A percentile compares a stretch with the other conserved stretches of the same genome.
phyloP scores from a whole-genome alignment of 2,329 filamentous ascomycete species.

The Xylariales sp. region DNA sequence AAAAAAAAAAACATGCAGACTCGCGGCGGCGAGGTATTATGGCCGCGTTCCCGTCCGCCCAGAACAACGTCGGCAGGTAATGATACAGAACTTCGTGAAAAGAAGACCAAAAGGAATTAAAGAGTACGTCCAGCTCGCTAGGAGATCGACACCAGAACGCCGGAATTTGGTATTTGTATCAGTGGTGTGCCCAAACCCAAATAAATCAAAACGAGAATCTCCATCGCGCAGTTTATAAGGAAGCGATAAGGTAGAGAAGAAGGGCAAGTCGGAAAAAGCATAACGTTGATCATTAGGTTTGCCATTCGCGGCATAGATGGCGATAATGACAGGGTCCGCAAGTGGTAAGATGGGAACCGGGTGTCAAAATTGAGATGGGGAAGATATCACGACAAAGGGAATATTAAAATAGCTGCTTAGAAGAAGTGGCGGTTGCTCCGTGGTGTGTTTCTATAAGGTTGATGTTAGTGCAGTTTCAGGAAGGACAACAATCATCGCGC shows the following conservation, averaged over 20 bases:
- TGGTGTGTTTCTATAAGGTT: slow-evolving; percentile 54
- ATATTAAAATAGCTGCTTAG: slow-evolving; percentile 31
- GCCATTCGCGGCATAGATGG: slow-evolving; percentile 1
- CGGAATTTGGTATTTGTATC: slow-evolving; percentile 45
- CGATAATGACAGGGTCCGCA: slow-evolving; percentile 29
- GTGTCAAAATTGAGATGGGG: slow-evolving; percentile 15
- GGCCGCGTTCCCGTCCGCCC: neutral
- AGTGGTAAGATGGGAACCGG: slow-evolving; percentile 29
- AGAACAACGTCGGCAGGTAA: neutral
- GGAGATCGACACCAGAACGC: slow-evolving; percentile 40
- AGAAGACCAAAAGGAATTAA: neutral
- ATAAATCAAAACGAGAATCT: slow-evolving; percentile 31
- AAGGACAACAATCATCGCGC: neutral
- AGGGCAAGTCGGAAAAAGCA: slow-evolving; percentile 17
- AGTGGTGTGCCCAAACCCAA: slow-evolving; percentile 33
- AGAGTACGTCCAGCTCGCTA: slow-evolving; percentile 1
- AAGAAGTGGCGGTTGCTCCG: slow-evolving; percentile 59
- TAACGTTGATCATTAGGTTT: slow-evolving; percentile 47
- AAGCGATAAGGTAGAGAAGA: slow-evolving; percentile 1
- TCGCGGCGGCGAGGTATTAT: slow-evolving; percentile 3
- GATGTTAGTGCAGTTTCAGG: slow-evolving; percentile 28
- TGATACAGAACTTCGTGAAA: slow-evolving; percentile 41
- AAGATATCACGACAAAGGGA: slow-evolving; percentile 20
- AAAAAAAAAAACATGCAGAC: slow-evolving; percentile 1
- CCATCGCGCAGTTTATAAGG: neutral